A percentile compares a stretch with the other conserved stretches of the same genome.
Evolutionary conservation across 129 eudicot genomes (phyloP).

Genomic region (Oenanthe sinensis): DNA sequence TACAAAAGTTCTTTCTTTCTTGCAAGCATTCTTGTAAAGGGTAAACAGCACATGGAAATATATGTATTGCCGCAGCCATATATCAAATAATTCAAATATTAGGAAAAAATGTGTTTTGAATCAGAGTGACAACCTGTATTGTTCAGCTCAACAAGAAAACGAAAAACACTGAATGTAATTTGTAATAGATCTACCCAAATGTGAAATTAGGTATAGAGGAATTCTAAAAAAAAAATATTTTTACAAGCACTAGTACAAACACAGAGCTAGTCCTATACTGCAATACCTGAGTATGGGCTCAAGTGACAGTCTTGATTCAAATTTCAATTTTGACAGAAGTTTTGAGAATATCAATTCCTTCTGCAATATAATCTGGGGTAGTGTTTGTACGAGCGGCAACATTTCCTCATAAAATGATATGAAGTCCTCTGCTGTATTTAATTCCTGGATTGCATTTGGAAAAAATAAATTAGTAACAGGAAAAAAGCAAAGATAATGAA

Average conservation of each 20-base stretch:
- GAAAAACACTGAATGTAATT: neutral
- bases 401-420: conserved; percentile 84
- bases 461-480: neutral
- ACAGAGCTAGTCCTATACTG: neutral
- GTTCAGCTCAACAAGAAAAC: neutral
- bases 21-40: neutral
- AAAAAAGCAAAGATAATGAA: neutral
- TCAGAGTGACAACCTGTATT: neutral
- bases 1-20: neutral
- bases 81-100: neutral
- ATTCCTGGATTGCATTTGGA: conserved; percentile 42
- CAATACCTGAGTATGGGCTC: conserved; percentile 75
- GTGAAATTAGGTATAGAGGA: neutral
- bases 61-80: neutral
- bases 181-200: neutral
- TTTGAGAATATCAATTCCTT: conserved; percentile 55
- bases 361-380: conserved; percentile 65
- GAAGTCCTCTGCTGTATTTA: conserved; percentile 87
- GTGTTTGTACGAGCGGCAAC: conserved; percentile 74
- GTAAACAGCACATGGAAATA: neutral
- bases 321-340: conserved; percentile 61
- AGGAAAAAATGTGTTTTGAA: neutral
- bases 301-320: conserved; percentile 66
- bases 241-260: neutral
- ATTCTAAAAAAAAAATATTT: neutral